Evolutionary conservation across 805 yeast genomes (phyloP).

Genomic region (Saturnispora saitoi): DNA sequence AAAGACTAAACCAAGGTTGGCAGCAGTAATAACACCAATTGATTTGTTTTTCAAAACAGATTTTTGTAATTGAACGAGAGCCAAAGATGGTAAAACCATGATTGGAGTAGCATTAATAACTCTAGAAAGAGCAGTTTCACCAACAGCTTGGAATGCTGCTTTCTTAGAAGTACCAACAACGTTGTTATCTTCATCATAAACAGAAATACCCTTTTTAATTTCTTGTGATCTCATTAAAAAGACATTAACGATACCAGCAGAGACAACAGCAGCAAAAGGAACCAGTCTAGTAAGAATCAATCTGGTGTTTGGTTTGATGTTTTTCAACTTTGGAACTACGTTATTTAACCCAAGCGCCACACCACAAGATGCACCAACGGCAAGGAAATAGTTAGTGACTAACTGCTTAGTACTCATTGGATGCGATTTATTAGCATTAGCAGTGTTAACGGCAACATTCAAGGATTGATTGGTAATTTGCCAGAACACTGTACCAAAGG

Average conservation of each 20-base stretch:
- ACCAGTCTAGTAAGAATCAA: conserved; percentile 76
- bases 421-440: conserved; percentile 92
- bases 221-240: conserved; percentile 95
- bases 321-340: conserved; percentile 75
- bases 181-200: conserved; percentile 54
- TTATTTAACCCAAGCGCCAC: conserved; percentile 92
- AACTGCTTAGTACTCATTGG: conserved; percentile 77
- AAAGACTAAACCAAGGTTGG: conserved; percentile 81
- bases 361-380: conserved; percentile 90
- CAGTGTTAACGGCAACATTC: conserved; percentile 93
- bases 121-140: conserved; percentile 92
- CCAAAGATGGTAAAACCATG: conserved; percentile 92
- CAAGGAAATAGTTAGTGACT: conserved; percentile 69
- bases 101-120: conserved; percentile 95
- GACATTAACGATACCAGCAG: conserved; percentile 96
- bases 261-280: conserved; percentile 97
- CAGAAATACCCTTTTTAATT: conserved; percentile 74
- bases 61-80: conserved; percentile 70
- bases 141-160: conserved; percentile 91
- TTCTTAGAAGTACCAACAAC: conserved; percentile 66
- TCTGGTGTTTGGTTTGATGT: conserved; percentile 60
- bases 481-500: conserved; percentile 92
- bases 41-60: conserved; percentile 62
- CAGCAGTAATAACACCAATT: conserved; percentile 50
- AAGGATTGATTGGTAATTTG: conserved; percentile 95